These are phyloP conservation scores for Sugiyamaella qingdaonensis DNA, from an alignment of 805 yeast species.

Conservation along the genomic window DNA sequence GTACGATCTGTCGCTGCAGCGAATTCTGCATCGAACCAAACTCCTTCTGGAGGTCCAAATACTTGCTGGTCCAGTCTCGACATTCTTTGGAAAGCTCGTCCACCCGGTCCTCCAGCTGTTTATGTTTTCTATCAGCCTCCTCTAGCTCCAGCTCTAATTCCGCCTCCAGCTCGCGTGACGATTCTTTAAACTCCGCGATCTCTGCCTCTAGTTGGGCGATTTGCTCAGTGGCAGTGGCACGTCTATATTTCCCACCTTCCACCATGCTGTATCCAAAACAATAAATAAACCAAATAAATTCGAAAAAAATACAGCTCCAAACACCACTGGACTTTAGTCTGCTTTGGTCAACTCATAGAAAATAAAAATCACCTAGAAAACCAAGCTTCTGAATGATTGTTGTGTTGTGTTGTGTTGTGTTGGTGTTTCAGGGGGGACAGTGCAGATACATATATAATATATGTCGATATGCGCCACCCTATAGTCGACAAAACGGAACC, in stretches of 20 bases:
- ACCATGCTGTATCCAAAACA: background rate
- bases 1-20: slow-evolving; percentile 26
- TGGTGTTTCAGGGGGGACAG: background rate
- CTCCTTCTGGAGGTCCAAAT: slow-evolving; percentile 30
- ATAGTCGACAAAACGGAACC: background rate
- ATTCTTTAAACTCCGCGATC: slow-evolving; percentile 40
- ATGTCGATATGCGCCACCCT: background rate
- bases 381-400: no score
- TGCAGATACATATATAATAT: background rate
- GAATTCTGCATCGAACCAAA: slow-evolving; percentile 23
- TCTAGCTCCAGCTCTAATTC: slow-evolving; percentile 43
- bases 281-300: no score
- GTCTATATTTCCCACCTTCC: slow-evolving; percentile 6
- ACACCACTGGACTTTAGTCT: no score
- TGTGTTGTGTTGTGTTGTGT: background rate
- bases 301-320: no score
- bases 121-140: slow-evolving; percentile 30
- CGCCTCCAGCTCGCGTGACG: slow-evolving; percentile 42
- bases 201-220: slow-evolving; percentile 40
- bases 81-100: slow-evolving; percentile 25
- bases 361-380: no score
- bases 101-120: slow-evolving; percentile 24
- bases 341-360: no score
- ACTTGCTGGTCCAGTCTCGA: slow-evolving; percentile 27
- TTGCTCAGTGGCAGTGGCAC: slow-evolving; percentile 26